Evolutionary conservation across 495 filamentous ascomycete genomes (phyloP).

Genomic region (Penicillium goetzii): DNA sequence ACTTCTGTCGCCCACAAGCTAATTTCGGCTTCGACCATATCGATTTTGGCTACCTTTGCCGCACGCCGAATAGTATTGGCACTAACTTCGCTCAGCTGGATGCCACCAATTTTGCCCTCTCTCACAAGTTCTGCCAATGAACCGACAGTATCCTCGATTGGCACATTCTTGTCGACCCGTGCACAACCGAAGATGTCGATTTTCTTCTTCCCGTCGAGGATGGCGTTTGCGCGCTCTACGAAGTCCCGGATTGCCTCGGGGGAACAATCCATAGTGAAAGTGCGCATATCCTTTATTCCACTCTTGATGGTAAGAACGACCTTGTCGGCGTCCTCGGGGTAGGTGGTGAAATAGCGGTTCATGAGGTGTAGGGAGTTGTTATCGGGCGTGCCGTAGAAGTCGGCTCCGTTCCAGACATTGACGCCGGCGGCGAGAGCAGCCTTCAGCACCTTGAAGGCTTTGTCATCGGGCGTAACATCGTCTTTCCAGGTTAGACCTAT

Average conservation of each 20-base stretch:
- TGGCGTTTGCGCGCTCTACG: not conserved
- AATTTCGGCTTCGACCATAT: not conserved
- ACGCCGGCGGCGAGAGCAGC: constrained; percentile 58
- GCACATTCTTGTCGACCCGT: not conserved
- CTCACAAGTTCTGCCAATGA: not conserved
- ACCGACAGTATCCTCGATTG: not conserved
- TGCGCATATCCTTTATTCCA: not conserved
- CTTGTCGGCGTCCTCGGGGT: not conserved
- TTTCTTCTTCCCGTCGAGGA: not conserved
- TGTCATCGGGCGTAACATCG: not conserved
- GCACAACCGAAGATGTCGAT: constrained; percentile 32
- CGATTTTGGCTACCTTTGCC: not conserved
- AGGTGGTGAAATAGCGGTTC: not conserved
- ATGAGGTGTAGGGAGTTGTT: constrained; percentile 56
- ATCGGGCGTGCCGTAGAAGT: constrained; percentile 42
- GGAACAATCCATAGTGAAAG: not conserved
- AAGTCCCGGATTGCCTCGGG: not conserved
- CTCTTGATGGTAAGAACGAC: not conserved
- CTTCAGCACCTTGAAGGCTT: not conserved
- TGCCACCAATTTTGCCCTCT: not conserved
- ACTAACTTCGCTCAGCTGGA: not conserved
- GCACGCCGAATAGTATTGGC: not conserved
- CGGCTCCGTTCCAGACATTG: constrained; percentile 51
- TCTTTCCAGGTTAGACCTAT: not conserved
- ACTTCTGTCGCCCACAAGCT: not conserved